Conservation (phyloP, 805 yeast species). For the Wickerhamiella bombiphila region DNA sequence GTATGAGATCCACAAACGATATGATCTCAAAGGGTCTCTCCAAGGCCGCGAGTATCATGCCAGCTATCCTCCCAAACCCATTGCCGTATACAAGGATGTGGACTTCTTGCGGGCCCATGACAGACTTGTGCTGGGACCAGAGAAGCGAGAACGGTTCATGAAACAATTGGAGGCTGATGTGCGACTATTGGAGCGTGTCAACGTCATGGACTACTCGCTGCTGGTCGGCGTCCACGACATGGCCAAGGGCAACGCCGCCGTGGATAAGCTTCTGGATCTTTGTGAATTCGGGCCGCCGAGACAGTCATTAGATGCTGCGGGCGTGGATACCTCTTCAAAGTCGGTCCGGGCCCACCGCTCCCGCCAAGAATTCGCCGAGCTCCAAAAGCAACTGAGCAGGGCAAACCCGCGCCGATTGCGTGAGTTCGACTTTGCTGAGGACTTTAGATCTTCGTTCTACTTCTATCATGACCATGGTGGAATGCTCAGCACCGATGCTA, state of each 20-base stretch:
- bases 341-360: conserved; percentile 7
- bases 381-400: conserved; percentile 21
- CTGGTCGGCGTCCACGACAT: conserved; percentile 78
- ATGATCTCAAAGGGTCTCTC: conserved; percentile 87
- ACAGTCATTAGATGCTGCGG: conserved; percentile 4
- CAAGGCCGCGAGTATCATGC: conserved; percentile 44
- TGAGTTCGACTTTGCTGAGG: conserved; percentile 21
- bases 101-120: conserved; percentile 67
- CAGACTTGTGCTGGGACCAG: conserved; percentile 61
- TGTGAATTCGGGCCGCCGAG: conserved; percentile 18
- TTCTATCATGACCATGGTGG: conserved; percentile 82
- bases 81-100: conserved; percentile 60
- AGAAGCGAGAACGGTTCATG: conserved; percentile 42
- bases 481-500: conserved; percentile 51
- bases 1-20: conserved; percentile 68
- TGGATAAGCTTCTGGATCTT: conserved; percentile 13
- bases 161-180: conserved; percentile 68
- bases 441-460: conserved; percentile 28
- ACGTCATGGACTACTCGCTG: conserved; percentile 92
- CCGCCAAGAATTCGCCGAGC: conserved; percentile 21
- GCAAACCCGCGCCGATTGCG: conserved; percentile 25
- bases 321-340: conserved; percentile 1
- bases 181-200: conserved; percentile 49
- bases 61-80: conserved; percentile 13
- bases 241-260: conserved; percentile 36